Percentiles rank a stretch among this genome's conserved stretches.
These are phyloP conservation scores for Aspergillus indologenus DNA, from an alignment of 495 filamentous ascomycete genomes.

Conservation along the genomic window DNA sequence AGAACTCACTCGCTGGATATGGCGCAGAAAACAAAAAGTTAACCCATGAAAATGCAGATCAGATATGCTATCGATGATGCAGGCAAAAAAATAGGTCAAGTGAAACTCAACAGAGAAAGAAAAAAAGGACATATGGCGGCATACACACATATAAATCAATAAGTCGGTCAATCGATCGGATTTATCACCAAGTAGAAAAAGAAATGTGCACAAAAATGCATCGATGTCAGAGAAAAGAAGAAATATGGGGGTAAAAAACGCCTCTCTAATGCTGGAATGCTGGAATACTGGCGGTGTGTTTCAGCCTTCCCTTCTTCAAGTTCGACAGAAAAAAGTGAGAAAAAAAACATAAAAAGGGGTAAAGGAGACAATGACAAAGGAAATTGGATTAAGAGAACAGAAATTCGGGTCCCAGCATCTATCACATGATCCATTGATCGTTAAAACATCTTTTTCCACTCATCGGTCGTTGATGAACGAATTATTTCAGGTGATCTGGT, in stretches of 20 bases:
- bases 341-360: constrained; percentile 17
- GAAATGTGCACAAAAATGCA: constrained; percentile 13
- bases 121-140: constrained; percentile 26
- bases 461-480: constrained; percentile 38
- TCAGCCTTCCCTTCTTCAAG: constrained; percentile 17
- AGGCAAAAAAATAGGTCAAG: constrained; percentile 8
- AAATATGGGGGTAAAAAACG: constrained; percentile 22
- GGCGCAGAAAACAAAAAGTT: background rate
- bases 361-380: constrained; percentile 20
- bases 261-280: constrained; percentile 35
- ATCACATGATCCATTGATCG: constrained; percentile 49
- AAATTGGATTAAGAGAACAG: constrained; percentile 18
- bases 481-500: constrained; percentile 25
- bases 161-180: constrained; percentile 1
- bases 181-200: constrained; percentile 9
- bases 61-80: constrained; percentile 28
- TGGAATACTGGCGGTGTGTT: constrained; percentile 22
- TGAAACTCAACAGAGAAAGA: background rate
- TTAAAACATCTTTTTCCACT: constrained; percentile 38
- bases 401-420: constrained; percentile 34
- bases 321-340: constrained; percentile 10
- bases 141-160: constrained; percentile 18
- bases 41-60: constrained; percentile 25
- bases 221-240: constrained; percentile 16
- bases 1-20: background rate